Percentiles rank a stretch among this genome's conserved stretches.
Evolutionary conservation across 768 basidiomycete species (phyloP).

Genomic region (Rhizopogon salebrosus): DNA sequence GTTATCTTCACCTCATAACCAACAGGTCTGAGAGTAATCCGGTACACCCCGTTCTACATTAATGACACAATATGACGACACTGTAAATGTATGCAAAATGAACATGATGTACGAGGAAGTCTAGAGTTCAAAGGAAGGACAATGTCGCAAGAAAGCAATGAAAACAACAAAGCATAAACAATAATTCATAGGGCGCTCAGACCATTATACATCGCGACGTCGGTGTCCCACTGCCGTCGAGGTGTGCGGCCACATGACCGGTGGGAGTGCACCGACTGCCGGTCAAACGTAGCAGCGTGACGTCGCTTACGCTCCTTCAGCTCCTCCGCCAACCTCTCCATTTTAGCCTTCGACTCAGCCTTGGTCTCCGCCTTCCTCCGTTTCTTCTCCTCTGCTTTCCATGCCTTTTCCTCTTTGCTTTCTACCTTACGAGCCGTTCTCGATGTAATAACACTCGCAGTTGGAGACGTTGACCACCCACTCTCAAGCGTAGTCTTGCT

Average conservation of each 20-base stretch:
- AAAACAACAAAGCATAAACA: neutral
- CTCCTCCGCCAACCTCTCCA: constrained; percentile 39
- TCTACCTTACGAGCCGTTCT: constrained; percentile 17
- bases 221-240: constrained; percentile 18
- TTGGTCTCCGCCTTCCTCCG: constrained; percentile 38
- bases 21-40: constrained; percentile 12
- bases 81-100: constrained; percentile 10
- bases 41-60: constrained; percentile 26
- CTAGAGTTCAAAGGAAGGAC: constrained; percentile 5
- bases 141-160: constrained; percentile 14
- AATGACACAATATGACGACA: constrained; percentile 17
- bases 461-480: constrained; percentile 14
- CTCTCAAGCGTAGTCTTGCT: constrained; percentile 6
- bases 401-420: constrained; percentile 36
- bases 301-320: constrained; percentile 36
- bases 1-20: neutral
- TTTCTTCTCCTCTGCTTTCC: constrained; percentile 38
- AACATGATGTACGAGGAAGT: constrained; percentile 8
- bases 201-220: constrained; percentile 28
- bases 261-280: constrained; percentile 24
- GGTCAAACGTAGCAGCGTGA: constrained; percentile 23
- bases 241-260: constrained; percentile 12
- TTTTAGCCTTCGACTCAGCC: constrained; percentile 33
- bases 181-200: constrained; percentile 18
- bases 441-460: constrained; percentile 6